Evolutionary conservation across 1,284 basidiomycete genomes (phyloP), one percentile per base, ranked within the genome.

Genomic region (Boletus hoseneyae): DNA sequence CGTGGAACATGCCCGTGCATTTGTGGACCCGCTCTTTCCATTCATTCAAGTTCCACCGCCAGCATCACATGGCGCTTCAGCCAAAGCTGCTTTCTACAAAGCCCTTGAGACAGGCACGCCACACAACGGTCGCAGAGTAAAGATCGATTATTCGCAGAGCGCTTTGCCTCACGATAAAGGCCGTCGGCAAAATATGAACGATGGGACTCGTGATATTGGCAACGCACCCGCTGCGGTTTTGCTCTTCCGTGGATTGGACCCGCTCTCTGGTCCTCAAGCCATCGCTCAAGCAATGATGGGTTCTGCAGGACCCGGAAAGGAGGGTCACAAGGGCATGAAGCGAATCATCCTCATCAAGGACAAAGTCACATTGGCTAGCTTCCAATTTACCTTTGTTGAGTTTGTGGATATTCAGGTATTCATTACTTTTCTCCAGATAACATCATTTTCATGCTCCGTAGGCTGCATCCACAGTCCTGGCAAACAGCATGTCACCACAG

Each of bases 181-280:
- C 9, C 75, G 81, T 43, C 76, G 80, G 41, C 78, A 78, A 50
- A 83, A 83, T 57, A 65, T 75, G 58, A 96, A 96, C 63, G 94
- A 97, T 62, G 94, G 94, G 1, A 96, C 90, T 51, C 79, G 93
- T 43, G 94, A 97, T 70, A 95, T 97, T 62, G 94, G 91, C 53
- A 90, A 87, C 54, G 71, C 83, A 3, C 86, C 85, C 61, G 77
- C 77, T n/a, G 77, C 90, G 38, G 83, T 96, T 6, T 73, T 97
- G 8, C 77, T 97, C 30, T 85, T 97, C 59, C 83, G 94, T 36
- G 90, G 91, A 9, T 75, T 97, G 34, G 93, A 96, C 64, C 82
- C 85, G 12, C 74, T 89, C n/a, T 93, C 91, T 19, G 87, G 87
- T 5, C 87, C 85, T 23, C 86, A 90, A 61, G 90, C 90, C 16